These are phyloP conservation scores for Fusarium sp. DNA, from an alignment of 2,329 filamentous ascomycete species.

Conservation along the genomic window DNA sequence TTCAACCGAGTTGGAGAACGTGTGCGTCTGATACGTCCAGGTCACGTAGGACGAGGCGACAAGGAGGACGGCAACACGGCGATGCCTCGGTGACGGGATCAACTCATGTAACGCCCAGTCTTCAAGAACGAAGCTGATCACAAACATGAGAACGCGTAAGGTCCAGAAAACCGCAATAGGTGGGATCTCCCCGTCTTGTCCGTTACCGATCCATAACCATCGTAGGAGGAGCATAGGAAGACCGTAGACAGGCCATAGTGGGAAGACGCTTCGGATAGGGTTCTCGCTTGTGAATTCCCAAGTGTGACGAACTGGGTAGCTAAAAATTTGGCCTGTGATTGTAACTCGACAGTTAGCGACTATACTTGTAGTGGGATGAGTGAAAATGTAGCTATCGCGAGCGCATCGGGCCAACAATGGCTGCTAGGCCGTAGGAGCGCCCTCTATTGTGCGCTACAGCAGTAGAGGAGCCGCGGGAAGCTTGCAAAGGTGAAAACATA, in stretches of 20 bases:
- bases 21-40: slow-evolving; percentile 98
- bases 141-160: slow-evolving; percentile 90
- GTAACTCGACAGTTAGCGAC: slow-evolving; percentile 25
- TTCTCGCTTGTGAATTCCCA: slow-evolving; percentile 95
- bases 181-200: slow-evolving; percentile 80
- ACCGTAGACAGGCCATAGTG: slow-evolving; percentile 95
- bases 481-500: slow-evolving; percentile 61
- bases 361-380: not conserved
- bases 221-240: slow-evolving; percentile 92
- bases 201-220: slow-evolving; percentile 92
- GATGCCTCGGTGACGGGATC: slow-evolving; percentile 79
- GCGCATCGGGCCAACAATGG: not conserved
- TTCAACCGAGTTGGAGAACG: slow-evolving; percentile 97
- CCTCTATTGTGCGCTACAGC: slow-evolving; percentile 1
- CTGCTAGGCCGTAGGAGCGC: not conserved
- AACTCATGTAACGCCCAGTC: slow-evolving; percentile 98
- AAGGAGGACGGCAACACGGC: slow-evolving; percentile 82
- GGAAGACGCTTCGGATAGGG: slow-evolving; percentile 96
- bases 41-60: slow-evolving; percentile 98
- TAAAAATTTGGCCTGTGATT: slow-evolving; percentile 85
- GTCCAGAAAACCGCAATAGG: slow-evolving; percentile 93
- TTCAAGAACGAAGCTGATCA: slow-evolving; percentile 94
- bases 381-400: not conserved
- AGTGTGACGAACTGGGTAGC: slow-evolving; percentile 88
- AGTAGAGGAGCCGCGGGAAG: slow-evolving; percentile 3